Evolutionary conservation across 225 moss, liverwort and hornwort genomes (phyloP), one percentile per base, ranked within the genome.

Genomic region (Thuidium tamariscinum): DNA sequence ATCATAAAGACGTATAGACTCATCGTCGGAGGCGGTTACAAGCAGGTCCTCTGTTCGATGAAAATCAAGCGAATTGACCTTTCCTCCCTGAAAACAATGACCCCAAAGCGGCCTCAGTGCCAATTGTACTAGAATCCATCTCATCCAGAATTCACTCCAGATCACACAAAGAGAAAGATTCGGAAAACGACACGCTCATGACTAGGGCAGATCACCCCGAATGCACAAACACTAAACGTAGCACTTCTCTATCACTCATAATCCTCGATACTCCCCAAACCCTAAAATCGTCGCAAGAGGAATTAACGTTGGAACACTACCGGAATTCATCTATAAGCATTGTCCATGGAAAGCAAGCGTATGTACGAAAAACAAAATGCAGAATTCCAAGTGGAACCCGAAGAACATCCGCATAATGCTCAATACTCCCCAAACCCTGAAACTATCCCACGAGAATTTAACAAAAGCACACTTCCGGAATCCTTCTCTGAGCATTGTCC

Each of bases 31-130:
- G 67, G 97, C 97, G 86, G 99, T 99, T 87, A 99, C 97, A 83
- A 99, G 95, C 79, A 99, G 90, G 91, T 99, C 99, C 82, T 97
- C 99, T 18, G 96, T 95, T 88, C 97, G 97, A 92, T 99, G 99
- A 84, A 99, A 97, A 90, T 99, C 99, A 85, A 97, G 79, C 29
- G 97, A 97, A 89, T 99, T 97, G 57, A 99, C 92, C 84, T 97
- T 99, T 49, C 91, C 97, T 86, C 92, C 94, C 99, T 95, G 94
- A 56, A 61, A 77, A 76, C 72, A 76, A 62, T 51, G 41, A 48
- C 34, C 49, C 82, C 84, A 36, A 39, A 80, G 46, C 79, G 65
- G 29, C 36, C 44, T 82, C 25, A 81, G 81, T 25, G 60, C 55
- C 56, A 72, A 85, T 79, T 72, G 51, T 8, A 73, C 57, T n/a